A percentile compares a stretch with the other conserved stretches of the same genome.
These are phyloP conservation scores for Suillus variegatus DNA, from an alignment of 768 basidiomycete genomes.

Conservation along the genomic window DNA sequence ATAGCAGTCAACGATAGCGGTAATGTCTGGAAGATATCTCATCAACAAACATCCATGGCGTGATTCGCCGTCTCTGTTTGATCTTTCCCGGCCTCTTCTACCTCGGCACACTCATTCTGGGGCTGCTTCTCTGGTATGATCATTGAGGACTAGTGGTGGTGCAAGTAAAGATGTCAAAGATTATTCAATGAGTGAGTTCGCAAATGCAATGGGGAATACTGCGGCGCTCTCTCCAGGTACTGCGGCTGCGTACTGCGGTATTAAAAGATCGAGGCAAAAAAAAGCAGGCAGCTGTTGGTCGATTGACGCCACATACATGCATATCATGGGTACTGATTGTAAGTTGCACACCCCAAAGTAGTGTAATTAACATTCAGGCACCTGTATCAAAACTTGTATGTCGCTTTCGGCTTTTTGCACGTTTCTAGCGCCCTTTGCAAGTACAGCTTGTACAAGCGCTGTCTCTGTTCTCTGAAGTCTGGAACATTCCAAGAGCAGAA, in stretches of 20 bases:
- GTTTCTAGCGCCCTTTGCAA: too few species aligned
- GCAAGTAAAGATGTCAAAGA: neutral
- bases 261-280: neutral
- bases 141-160: neutral
- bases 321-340: neutral
- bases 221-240: neutral
- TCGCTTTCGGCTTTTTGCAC: too few species aligned
- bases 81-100: slow-evolving; percentile 1
- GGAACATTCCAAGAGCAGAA: too few species aligned
- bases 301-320: neutral
- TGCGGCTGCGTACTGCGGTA: slow-evolving; percentile 1
- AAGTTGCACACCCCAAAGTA: neutral
- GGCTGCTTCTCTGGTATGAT: slow-evolving; percentile 8
- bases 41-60: neutral
- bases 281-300: neutral
- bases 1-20: neutral
- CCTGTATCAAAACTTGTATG: too few species aligned
- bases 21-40: neutral
- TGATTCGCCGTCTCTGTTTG: neutral
- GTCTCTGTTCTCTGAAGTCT: too few species aligned
- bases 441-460: too few species aligned
- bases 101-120: neutral
- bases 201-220: neutral
- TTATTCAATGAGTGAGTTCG: neutral
- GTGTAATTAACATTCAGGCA: too few species aligned